These are phyloP conservation scores for Lecanicillium sp. DNA, from an alignment of 2,329 filamentous ascomycete species.

Conservation along the genomic window DNA sequence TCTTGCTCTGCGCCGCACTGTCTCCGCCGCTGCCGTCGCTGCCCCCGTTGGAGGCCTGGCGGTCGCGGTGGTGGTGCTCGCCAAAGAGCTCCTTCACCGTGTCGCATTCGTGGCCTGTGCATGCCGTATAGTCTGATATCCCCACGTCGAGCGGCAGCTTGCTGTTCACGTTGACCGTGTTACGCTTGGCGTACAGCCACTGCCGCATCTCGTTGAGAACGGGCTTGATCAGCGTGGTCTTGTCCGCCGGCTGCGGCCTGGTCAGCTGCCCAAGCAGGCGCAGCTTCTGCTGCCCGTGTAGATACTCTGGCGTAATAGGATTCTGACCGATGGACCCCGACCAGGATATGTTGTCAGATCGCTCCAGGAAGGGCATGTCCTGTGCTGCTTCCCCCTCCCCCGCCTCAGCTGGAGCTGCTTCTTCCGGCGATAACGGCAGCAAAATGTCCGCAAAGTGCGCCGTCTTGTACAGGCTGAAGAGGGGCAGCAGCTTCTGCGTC, in stretches of 20 bases:
- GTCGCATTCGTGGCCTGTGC: conserved; percentile 39
- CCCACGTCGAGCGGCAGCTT: conserved; percentile 51
- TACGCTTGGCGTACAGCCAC: conserved; percentile 27
- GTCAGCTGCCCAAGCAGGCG: conserved; percentile 66
- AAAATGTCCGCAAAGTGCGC: conserved; percentile 70
- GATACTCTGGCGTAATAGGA: conserved; percentile 41
- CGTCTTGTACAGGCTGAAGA: conserved; percentile 71
- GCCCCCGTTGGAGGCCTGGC: conserved; percentile 26
- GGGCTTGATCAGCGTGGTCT: conserved; percentile 51
- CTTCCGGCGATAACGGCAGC: conserved; percentile 55
- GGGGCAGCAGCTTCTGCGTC: conserved; percentile 59
- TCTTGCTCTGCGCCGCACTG: conserved; percentile 44
- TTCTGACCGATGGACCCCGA: conserved; percentile 60
- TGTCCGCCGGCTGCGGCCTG: conserved; percentile 44
- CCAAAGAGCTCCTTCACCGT: conserved; percentile 27
- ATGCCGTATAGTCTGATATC: conserved; percentile 52
- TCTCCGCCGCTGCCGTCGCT: conserved; percentile 46
- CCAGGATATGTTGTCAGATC: conserved; percentile 66
- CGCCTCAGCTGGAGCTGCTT: conserved; percentile 36
- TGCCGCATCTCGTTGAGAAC: conserved; percentile 47
- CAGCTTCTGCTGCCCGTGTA: conserved; percentile 64
- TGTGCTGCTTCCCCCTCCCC: background rate
- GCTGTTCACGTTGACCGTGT: conserved; percentile 46
- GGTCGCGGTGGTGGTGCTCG: conserved; percentile 17
- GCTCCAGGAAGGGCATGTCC: conserved; percentile 49